Evolutionary conservation across 2,329 filamentous ascomycete genomes (phyloP).

Genomic region (Pseudogymnoascus sp.): DNA sequence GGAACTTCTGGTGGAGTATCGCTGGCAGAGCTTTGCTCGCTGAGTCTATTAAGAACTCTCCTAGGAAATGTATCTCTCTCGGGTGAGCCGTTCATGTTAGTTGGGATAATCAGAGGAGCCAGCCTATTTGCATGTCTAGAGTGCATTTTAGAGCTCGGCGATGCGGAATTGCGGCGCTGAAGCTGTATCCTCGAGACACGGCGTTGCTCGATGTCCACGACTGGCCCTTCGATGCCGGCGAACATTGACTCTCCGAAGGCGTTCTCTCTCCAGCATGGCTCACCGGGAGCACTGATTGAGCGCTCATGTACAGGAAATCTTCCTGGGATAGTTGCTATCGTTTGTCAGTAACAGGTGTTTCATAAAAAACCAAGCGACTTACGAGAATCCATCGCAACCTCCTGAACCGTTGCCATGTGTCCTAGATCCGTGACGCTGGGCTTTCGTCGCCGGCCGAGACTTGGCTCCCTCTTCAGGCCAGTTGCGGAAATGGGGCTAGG

Average conservation of each 20-base stretch:
- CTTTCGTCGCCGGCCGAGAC: constrained; percentile 51
- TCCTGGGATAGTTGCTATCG: constrained; percentile 57
- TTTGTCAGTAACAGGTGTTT: constrained; percentile 15
- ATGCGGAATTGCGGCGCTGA: constrained; percentile 7
- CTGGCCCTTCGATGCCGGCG: constrained; percentile 27
- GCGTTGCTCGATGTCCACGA: constrained; percentile 20
- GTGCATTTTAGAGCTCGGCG: constrained; percentile 16
- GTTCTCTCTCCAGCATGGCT: constrained; percentile 39
- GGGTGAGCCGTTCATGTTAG: constrained; percentile 14
- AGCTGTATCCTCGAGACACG: constrained; percentile 2
- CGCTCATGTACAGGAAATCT: constrained; percentile 57
- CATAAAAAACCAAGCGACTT: constrained; percentile 29
- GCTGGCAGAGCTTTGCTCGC: constrained; percentile 23
- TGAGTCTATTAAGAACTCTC: constrained; percentile 13
- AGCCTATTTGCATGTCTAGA: constrained; percentile 37
- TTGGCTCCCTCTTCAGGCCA: constrained; percentile 50
- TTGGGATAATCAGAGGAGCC: constrained; percentile 50
- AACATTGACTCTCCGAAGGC: constrained; percentile 31
- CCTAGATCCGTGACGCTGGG: constrained; percentile 57
- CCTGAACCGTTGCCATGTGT: constrained; percentile 62
- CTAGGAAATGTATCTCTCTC: constrained; percentile 11
- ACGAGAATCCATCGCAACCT: constrained; percentile 64
- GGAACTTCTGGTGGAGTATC: constrained; percentile 34
- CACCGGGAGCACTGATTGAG: constrained; percentile 53
- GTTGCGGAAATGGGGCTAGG: constrained; percentile 29